These are phyloP conservation scores for Clavispora vitiphila DNA, from an alignment of 805 yeast genomes.

Conservation along the genomic window DNA sequence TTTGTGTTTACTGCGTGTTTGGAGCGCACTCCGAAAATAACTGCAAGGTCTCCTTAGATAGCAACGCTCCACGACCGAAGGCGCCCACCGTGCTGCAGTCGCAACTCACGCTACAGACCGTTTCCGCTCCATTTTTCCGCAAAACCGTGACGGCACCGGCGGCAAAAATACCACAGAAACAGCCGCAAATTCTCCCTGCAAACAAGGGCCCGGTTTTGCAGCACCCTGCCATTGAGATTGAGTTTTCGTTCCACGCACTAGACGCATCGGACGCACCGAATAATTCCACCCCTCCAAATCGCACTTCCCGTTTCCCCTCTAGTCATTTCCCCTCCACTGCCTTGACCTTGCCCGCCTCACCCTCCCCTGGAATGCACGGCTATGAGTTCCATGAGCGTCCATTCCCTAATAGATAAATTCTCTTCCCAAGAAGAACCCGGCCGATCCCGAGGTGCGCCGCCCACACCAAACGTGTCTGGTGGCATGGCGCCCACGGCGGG, in stretches of 20 bases:
- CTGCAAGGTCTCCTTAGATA: neutral
- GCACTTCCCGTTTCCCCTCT: neutral
- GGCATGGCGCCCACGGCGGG: neutral
- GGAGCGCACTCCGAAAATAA: neutral
- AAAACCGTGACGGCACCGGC: neutral
- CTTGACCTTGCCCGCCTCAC: neutral
- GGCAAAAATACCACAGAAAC: neutral
- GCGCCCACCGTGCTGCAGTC: no score
- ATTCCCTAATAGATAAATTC: conserved; percentile 34
- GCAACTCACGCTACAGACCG: no score
- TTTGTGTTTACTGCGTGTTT: neutral
- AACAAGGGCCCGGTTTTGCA: neutral
- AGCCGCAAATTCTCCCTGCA: neutral
- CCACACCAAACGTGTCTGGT: neutral
- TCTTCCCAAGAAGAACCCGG: conserved; percentile 7
- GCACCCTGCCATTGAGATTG: neutral
- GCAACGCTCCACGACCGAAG: no score
- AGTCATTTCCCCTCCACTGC: neutral
- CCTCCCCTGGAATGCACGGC: neutral
- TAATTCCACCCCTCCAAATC: neutral
- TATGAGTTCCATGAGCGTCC: conserved; percentile 34
- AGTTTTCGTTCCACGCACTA: neutral
- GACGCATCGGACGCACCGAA: neutral
- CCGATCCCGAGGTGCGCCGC: conserved; percentile 1
- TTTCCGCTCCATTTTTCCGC: no score